These are phyloP conservation scores for Actinidia arguta DNA, from an alignment of 179 eudicot genomes.

Conservation along the genomic window DNA sequence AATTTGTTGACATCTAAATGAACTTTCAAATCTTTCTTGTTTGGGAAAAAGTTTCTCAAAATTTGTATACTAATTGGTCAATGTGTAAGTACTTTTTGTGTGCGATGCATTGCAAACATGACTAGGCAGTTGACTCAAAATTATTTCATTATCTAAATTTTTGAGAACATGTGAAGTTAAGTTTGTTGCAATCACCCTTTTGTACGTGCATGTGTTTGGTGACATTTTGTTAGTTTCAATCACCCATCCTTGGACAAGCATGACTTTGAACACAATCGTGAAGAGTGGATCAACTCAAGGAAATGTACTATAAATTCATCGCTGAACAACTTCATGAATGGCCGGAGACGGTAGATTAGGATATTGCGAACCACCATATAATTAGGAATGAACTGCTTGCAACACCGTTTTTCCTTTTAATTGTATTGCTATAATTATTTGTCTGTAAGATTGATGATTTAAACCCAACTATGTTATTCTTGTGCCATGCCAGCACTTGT, in stretches of 20 bases:
- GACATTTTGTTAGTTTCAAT: background rate
- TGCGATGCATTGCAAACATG: background rate
- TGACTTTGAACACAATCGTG: conserved; percentile 77
- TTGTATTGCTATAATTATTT: conserved; percentile 49
- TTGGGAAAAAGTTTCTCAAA: background rate
- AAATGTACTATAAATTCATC: conserved; percentile 72
- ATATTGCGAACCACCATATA: conserved; percentile 55
- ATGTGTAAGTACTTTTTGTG: background rate
- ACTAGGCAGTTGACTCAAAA: background rate
- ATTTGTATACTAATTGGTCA: too few relatives aligned
- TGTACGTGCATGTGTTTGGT: conserved; percentile 67
- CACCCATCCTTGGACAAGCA: conserved; percentile 41
- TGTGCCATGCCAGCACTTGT: background rate
- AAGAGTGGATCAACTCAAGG: conserved; percentile 73
- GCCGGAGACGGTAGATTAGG: conserved; percentile 47
- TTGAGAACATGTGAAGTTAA: background rate
- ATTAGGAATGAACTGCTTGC: conserved; percentile 78
- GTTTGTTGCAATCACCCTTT: background rate
- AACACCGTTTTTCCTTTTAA: conserved; percentile 75
- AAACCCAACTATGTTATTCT: background rate
- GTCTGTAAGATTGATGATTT: background rate
- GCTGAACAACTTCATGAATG: conserved; percentile 45
- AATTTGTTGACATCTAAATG: background rate
- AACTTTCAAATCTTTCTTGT: background rate
- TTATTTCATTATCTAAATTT: background rate